Percentiles rank a stretch among this genome's conserved stretches.
Conservation (phyloP, 345 rosid genomes). For the Garcia nutans region DNA sequence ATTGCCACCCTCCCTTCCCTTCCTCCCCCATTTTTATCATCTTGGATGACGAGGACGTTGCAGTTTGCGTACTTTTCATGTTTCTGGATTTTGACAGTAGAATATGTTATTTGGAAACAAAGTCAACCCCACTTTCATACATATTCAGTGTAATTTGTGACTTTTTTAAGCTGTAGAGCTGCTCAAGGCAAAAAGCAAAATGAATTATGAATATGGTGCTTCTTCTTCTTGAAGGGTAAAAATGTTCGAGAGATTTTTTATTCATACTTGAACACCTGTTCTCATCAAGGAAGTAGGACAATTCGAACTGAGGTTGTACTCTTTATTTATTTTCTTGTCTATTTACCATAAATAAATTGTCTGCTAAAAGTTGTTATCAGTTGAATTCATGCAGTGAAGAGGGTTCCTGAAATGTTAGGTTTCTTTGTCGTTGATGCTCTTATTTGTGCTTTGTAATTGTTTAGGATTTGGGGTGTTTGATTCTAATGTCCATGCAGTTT, state of each 20-base stretch:
- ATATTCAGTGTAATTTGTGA: neutral
- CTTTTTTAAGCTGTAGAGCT: neutral
- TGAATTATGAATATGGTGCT: constrained; percentile 11
- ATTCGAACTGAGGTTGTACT: constrained; percentile 77
- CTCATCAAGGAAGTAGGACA: constrained; percentile 91
- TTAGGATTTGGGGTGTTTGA: neutral
- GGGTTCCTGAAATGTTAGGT: neutral
- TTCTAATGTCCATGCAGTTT: neutral
- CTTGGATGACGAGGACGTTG: neutral
- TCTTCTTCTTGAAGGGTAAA: constrained; percentile 50
- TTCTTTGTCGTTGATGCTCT: neutral
- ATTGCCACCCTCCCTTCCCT: too few species aligned
- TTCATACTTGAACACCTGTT: constrained; percentile 79
- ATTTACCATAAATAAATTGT: neutral
- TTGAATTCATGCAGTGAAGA: neutral
- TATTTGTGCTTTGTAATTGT: neutral
- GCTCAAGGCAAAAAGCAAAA: neutral
- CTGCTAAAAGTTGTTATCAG: neutral
- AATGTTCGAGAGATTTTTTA: constrained; percentile 54
- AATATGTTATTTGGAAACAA: neutral
- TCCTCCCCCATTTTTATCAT: neutral
- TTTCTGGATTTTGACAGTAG: neutral
- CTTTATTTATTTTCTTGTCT: constrained; percentile 3
- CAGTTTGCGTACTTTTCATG: neutral
- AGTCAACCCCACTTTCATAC: neutral